phyloP scores from a whole-genome alignment of 1,139 yeast species.

The Saccharomyces hybrid region DNA sequence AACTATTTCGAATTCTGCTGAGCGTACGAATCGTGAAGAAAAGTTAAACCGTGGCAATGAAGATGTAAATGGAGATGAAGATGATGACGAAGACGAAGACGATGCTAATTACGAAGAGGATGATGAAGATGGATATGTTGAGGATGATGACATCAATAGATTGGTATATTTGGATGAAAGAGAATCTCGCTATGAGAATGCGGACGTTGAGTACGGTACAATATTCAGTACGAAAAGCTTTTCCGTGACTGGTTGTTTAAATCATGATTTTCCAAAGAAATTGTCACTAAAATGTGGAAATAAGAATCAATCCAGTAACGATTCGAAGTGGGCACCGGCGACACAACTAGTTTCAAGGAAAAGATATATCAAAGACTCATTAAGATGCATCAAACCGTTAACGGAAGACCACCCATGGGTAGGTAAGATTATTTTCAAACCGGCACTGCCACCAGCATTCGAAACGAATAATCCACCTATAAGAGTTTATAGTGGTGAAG shows the following conservation, averaged over 20 bases:
- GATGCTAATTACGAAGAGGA: background rate
- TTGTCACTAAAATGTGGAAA: background rate
- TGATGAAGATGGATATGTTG: background rate
- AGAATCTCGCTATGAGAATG: background rate
- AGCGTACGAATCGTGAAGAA: slow-evolving; percentile 2
- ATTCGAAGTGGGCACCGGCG: slow-evolving; percentile 45
- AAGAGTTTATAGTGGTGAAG: slow-evolving; percentile 5
- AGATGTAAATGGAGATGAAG: slow-evolving; percentile 1
- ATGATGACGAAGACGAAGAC: slow-evolving; percentile 7
- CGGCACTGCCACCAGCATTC: slow-evolving; percentile 32
- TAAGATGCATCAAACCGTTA: slow-evolving; percentile 52
- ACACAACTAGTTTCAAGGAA: slow-evolving; percentile 37
- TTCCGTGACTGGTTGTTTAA: background rate
- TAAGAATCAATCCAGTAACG: slow-evolving; percentile 3
- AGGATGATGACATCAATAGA: background rate
- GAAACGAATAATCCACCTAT: slow-evolving; percentile 27
- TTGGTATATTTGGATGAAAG: background rate
- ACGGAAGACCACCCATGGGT: slow-evolving; percentile 50
- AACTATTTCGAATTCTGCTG: slow-evolving; percentile 1
- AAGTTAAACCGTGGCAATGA: slow-evolving; percentile 4
- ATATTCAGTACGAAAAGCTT: background rate
- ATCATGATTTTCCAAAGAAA: background rate
- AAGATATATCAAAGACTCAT: slow-evolving; percentile 44
- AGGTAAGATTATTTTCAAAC: slow-evolving; percentile 42
- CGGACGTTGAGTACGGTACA: background rate